A percentile compares a stretch with the other conserved stretches of the same genome.
These are phyloP conservation scores for Fusarium hainanense DNA, from an alignment of 2,329 filamentous ascomycete genomes.

Conservation along the genomic window DNA sequence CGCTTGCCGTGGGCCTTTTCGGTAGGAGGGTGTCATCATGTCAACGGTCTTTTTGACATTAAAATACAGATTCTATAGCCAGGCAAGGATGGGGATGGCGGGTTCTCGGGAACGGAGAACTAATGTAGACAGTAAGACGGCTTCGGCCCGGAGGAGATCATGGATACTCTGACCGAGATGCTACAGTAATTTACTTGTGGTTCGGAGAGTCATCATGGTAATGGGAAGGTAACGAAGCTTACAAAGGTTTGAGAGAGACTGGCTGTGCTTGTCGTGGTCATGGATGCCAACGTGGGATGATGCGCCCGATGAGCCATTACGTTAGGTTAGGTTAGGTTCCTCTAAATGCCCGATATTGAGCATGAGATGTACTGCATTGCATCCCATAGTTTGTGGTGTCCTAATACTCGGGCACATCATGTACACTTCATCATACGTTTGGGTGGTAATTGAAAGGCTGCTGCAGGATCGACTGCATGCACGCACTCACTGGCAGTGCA, in stretches of 20 bases:
- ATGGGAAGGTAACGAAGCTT: not conserved
- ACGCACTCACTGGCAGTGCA: conserved; percentile 1
- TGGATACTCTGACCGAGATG: conserved; percentile 2
- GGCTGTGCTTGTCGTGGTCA: not conserved
- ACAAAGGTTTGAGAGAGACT: not conserved
- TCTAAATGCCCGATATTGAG: conserved; percentile 23
- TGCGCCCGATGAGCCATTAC: conserved; percentile 12
- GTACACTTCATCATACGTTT: conserved; percentile 23
- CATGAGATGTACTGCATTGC: not conserved
- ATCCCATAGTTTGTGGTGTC: not conserved
- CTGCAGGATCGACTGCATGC: conserved; percentile 9
- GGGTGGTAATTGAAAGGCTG: not conserved
- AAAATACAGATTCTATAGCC: not conserved
- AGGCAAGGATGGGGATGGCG: conserved; percentile 28
- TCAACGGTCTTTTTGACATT: conserved; percentile 16
- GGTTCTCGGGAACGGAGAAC: conserved; percentile 28
- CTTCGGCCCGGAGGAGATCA: not conserved
- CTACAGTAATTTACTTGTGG: not conserved
- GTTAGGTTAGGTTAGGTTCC: not conserved
- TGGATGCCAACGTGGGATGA: conserved; percentile 35
- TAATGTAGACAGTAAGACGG: not conserved
- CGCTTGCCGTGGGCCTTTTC: conserved; percentile 1
- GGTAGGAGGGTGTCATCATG: conserved; percentile 32
- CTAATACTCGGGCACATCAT: not conserved
- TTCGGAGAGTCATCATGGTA: not conserved